Conservation (phyloP, 2,329 filamentous ascomycete genomes). For the Trichoderma arundinaceum region DNA sequence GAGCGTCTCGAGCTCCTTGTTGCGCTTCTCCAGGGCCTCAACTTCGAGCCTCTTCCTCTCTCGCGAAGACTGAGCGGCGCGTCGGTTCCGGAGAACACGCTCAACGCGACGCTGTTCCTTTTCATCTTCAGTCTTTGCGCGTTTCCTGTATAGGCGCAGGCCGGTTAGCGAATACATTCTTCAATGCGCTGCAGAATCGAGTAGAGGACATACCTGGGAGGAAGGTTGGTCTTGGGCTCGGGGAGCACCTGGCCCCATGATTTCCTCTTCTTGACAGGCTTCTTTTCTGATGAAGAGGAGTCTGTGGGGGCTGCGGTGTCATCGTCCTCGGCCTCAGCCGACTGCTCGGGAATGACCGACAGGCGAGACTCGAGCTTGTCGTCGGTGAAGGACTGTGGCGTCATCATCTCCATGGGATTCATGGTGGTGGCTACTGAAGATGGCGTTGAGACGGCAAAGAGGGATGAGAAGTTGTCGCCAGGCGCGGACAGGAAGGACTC, state of each 20-base stretch:
- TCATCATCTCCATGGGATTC: conserved; percentile 57
- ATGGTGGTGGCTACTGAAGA: conserved; percentile 44
- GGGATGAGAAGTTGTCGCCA: conserved; percentile 55
- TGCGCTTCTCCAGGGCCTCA: conserved; percentile 80
- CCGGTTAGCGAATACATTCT: conserved; percentile 36
- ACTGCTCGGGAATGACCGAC: conserved; percentile 38
- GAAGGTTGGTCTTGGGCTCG: conserved; percentile 94
- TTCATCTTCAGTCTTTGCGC: conserved; percentile 97
- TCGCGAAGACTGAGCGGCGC: conserved; percentile 93
- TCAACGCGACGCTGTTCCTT: conserved; percentile 98
- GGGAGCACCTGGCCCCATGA: conserved; percentile 98
- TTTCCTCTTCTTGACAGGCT: conserved; percentile 89
- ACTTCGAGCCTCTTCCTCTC: conserved; percentile 90
- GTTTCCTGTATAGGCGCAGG: conserved; percentile 66
- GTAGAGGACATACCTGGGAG: conserved; percentile 70
- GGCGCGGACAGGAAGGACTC: conserved; percentile 61
- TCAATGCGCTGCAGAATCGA: neutral
- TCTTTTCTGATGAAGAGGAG: conserved; percentile 60
- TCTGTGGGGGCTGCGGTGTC: neutral
- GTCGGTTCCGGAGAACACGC: conserved; percentile 93
- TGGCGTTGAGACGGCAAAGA: conserved; percentile 50
- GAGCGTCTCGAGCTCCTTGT: conserved; percentile 70
- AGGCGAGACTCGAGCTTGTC: conserved; percentile 39
- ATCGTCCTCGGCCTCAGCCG: neutral
- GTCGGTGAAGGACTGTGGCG: conserved; percentile 50